These are phyloP conservation scores for Kodamaea fukazawae DNA, from an alignment of 805 yeast species.

Conservation along the genomic window DNA sequence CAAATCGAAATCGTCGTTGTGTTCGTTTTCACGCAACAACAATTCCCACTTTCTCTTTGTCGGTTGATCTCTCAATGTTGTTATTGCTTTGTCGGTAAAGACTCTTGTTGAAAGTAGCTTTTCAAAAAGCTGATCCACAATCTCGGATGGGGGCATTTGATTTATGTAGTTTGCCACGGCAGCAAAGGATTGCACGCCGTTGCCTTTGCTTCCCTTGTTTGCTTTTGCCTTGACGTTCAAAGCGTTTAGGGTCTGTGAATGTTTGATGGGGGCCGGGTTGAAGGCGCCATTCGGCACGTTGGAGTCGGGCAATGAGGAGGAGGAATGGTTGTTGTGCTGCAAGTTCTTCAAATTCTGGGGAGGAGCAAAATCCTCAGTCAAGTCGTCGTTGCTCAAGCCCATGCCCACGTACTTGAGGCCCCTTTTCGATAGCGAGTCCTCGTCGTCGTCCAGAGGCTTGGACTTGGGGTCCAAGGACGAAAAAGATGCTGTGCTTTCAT, in stretches of 20 bases:
- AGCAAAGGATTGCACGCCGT: conserved; percentile 24
- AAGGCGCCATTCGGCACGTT: not conserved
- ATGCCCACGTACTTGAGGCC: conserved; percentile 30
- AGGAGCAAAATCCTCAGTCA: conserved; percentile 17
- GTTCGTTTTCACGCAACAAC: conserved; percentile 39
- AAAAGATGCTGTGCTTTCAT: conserved; percentile 7
- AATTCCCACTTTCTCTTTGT: conserved; percentile 44
- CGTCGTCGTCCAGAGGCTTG: conserved; percentile 6
- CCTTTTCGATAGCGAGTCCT: conserved; percentile 3
- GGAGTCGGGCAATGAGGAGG: conserved; percentile 5
- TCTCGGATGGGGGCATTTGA: conserved; percentile 33
- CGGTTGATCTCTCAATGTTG: conserved; percentile 30
- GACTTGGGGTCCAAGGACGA: conserved; percentile 16
- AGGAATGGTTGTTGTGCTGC: conserved; percentile 2
- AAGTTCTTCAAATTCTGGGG: conserved; percentile 16
- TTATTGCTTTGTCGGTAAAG: conserved; percentile 34
- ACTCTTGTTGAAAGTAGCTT: conserved; percentile 35
- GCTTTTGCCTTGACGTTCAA: not conserved
- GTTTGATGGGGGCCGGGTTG: not conserved
- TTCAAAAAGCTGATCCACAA: conserved; percentile 41
- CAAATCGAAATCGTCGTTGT: conserved; percentile 36
- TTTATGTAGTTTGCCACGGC: conserved; percentile 29
- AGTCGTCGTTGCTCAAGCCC: conserved; percentile 19
- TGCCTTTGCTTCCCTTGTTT: not conserved
- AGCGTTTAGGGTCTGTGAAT: not conserved